Evolutionary conservation across 2,329 filamentous ascomycete genomes (phyloP).

Genomic region (Xylariaceae sp.): DNA sequence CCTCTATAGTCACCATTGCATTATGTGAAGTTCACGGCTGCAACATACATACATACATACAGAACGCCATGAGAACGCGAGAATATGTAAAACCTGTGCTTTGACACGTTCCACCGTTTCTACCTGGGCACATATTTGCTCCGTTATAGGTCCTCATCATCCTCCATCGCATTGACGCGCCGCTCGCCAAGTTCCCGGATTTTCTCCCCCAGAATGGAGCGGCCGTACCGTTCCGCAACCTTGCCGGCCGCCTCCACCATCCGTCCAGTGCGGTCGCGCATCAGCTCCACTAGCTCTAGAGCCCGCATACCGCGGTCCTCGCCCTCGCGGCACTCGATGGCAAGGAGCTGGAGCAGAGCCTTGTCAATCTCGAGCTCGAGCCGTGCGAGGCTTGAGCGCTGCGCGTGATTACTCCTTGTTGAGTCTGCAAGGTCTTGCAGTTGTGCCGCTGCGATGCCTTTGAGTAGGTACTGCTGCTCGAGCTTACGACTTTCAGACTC

Average conservation of each 20-base stretch:
- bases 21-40: no score
- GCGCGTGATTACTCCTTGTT: conserved; percentile 66
- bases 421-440: conserved; percentile 75
- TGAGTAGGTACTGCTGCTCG: conserved; percentile 82
- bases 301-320: conserved; percentile 96
- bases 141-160: conserved; percentile 37
- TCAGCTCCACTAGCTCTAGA: conserved; percentile 84
- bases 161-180: conserved; percentile 54
- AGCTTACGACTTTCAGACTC: conserved; percentile 64
- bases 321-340: conserved; percentile 86
- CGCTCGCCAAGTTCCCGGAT: conserved; percentile 84
- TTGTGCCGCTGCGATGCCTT: conserved; percentile 73
- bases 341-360: conserved; percentile 84
- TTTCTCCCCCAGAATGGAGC: conserved; percentile 83
- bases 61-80: neutral
- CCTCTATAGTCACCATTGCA: no score
- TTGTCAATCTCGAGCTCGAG: conserved; percentile 90
- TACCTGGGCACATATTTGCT: conserved; percentile 9
- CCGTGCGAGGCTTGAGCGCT: conserved; percentile 70
- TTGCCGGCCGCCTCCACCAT: conserved; percentile 93
- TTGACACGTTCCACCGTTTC: neutral
- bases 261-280: conserved; percentile 82
- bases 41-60: no score
- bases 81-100: neutral
- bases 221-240: conserved; percentile 84